These are phyloP conservation scores for Tylopilus felleus DNA, from an alignment of 768 basidiomycete species.

Conservation along the genomic window DNA sequence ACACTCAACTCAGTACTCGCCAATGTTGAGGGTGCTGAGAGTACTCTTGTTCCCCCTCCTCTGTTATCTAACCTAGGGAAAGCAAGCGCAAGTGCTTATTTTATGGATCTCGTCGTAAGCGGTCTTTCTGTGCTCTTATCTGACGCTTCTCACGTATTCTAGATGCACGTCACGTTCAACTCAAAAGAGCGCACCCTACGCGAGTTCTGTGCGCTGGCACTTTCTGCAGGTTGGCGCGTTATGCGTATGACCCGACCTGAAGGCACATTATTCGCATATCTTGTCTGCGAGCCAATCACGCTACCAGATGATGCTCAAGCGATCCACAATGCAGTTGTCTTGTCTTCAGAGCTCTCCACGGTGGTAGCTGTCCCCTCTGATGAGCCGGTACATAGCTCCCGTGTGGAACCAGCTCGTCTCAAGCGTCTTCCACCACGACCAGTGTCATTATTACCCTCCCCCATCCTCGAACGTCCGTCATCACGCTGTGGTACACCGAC, in stretches of 20 bases:
- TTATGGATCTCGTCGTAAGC: slow-evolving; percentile 64
- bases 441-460: slow-evolving; percentile 14
- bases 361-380: slow-evolving; percentile 10
- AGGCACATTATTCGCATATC: slow-evolving; percentile 68
- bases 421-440: slow-evolving; percentile 8
- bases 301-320: slow-evolving; percentile 41
- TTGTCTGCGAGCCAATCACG: slow-evolving; percentile 59
- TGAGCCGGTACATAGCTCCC: background rate
- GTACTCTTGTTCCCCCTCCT: slow-evolving; percentile 53
- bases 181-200: slow-evolving; percentile 67
- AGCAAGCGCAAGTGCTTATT: slow-evolving; percentile 63
- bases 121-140: background rate
- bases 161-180: slow-evolving; percentile 73
- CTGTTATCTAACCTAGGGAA: slow-evolving; percentile 73
- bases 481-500: slow-evolving; percentile 61
- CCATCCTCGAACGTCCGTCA: slow-evolving; percentile 41
- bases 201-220: slow-evolving; percentile 52
- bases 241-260: slow-evolving; percentile 52
- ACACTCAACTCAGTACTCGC: slow-evolving; percentile 31
- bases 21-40: slow-evolving; percentile 50
- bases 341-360: slow-evolving; percentile 18
- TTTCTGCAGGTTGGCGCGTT: slow-evolving; percentile 61
- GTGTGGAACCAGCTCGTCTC: background rate
- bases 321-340: slow-evolving; percentile 19
- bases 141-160: slow-evolving; percentile 1